Conservation (phyloP, 495 filamentous ascomycete species). For the Aspergillus cavernicola region DNA sequence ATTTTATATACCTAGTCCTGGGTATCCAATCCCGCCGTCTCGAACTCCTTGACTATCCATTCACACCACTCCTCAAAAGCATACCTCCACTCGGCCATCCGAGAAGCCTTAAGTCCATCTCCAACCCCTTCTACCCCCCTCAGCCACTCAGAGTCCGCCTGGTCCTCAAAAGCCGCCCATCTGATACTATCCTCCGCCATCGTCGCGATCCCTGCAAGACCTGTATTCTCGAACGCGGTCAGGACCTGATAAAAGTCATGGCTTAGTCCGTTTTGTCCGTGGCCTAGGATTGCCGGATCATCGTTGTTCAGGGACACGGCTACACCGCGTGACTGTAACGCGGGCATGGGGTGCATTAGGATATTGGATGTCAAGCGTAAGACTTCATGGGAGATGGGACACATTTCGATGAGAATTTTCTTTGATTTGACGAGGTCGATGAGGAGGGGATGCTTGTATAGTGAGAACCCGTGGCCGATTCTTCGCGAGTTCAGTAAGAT, state of each 20-base stretch:
- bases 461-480: slow-evolving; percentile 15
- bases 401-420: slow-evolving; percentile 14
- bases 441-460: slow-evolving; percentile 15
- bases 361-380: slow-evolving; percentile 13
- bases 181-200: slow-evolving; percentile 16
- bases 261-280: slow-evolving; percentile 71
- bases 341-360: slow-evolving; percentile 15
- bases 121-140: not conserved
- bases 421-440: slow-evolving; percentile 12
- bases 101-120: not conserved
- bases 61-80: slow-evolving; percentile 15
- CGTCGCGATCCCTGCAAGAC: slow-evolving; percentile 41
- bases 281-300: slow-evolving; percentile 80
- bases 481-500: slow-evolving; percentile 13
- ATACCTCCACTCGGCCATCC: slow-evolving; percentile 7
- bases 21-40: not conserved
- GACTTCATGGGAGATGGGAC: slow-evolving; percentile 15
- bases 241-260: slow-evolving; percentile 93
- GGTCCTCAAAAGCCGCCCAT: slow-evolving; percentile 16
- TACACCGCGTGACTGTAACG: slow-evolving; percentile 16
- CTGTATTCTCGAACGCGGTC: slow-evolving; percentile 81
- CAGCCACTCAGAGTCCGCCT: slow-evolving; percentile 5
- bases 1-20: not conserved
- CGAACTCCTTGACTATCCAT: slow-evolving; percentile 12
- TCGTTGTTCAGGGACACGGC: slow-evolving; percentile 73